Evolutionary conservation across 805 yeast species (phyloP), one percentile per base, ranked within the genome.

Genomic region (Lipomyces chichibuensis): DNA sequence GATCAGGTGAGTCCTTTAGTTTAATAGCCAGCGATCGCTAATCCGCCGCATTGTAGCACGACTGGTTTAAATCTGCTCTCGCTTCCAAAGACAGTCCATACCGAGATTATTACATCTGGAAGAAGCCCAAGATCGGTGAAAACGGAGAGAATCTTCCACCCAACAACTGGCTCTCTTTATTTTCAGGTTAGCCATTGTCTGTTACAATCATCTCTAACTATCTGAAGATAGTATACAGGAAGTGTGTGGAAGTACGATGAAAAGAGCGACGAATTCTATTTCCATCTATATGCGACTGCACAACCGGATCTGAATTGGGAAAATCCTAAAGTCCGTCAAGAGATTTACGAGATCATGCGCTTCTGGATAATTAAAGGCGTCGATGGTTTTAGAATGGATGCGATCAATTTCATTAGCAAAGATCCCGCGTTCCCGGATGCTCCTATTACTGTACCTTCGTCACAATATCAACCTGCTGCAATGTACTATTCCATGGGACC

Each of bases 271-370:
- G 87, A 86, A 76, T 85, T 84, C 77, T 86, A 85, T 75, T 76
- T 86, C 70, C 82, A 81, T 63, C 77, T 85, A 66, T 86, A 84
- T 76, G 87, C 87, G 14, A 77, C 76, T 59, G 74, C 82, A 33
- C 89, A 86, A 76, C 88, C 88, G n/a, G 88, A 86, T 73, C 78
- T 86, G 72, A 86, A 85, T 77, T 86, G 88, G 89, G 88, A 85
- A 71, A 84, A 81, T 73, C 73, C 80, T 64, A 82, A 76, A 72
- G 77, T 74, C 52, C 68, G 79, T n/a, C 71, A 69, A n/a, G 80
- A 78, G 51, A 68, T 85, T 63, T 84, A 84, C 76, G 78, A 83
- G 52, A 75, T 43, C 23, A 33, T 84, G 70, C 77, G 77, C 39
- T 85, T 80, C 75, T 86, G 89, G 88, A 81, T 81, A 64, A 81